A percentile compares a stretch with the other conserved stretches of the same genome.
Evolutionary conservation across 208 protist species (phyloP).

Genomic region (Crithidia sp.): DNA sequence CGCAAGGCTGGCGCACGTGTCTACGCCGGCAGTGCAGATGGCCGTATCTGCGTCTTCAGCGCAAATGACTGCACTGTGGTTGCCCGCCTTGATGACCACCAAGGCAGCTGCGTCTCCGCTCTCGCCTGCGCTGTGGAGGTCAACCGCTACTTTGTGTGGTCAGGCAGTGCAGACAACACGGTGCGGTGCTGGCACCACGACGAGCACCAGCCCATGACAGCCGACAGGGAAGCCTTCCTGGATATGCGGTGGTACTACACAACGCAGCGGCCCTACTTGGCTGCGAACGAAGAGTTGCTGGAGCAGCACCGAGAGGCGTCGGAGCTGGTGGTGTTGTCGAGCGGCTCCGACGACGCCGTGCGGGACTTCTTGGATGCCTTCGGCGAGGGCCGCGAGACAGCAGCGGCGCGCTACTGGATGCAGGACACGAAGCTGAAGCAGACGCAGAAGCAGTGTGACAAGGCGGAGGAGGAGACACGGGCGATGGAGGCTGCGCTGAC

Average conservation of each 20-base stretch:
- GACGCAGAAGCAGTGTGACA: conserved; percentile 35
- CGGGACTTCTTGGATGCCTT: conserved; percentile 34
- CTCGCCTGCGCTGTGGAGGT: conserved; percentile 68
- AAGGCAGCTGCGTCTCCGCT: conserved; percentile 39
- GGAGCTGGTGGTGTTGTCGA: conserved; percentile 63
- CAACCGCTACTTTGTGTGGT: conserved; percentile 82
- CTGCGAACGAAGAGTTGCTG: conserved; percentile 61
- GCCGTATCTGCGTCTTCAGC: conserved; percentile 61
- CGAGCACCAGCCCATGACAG: conserved; percentile 73
- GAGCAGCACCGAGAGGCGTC: conserved; percentile 71
- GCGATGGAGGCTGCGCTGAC: conserved; percentile 42
- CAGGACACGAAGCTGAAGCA: conserved; percentile 43
- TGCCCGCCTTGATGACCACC: conserved; percentile 55
- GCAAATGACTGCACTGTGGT: conserved; percentile 55
- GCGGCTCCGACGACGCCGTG: conserved; percentile 60
- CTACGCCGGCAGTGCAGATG: conserved; percentile 60
- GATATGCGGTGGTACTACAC: conserved; percentile 90
- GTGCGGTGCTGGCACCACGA: conserved; percentile 90
- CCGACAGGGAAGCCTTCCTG: conserved; percentile 59
- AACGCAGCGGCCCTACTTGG: conserved; percentile 63
- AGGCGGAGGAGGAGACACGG: conserved; percentile 41
- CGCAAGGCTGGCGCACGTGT: conserved; percentile 59
- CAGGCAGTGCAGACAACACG: conserved; percentile 60
- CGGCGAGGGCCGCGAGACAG: conserved; percentile 36
- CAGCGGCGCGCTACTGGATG: conserved; percentile 46